Evolutionary conservation across 75 land plant genomes (phyloP), one percentile per base, ranked within the genome.

Genomic region (Pinus taeda): DNA sequence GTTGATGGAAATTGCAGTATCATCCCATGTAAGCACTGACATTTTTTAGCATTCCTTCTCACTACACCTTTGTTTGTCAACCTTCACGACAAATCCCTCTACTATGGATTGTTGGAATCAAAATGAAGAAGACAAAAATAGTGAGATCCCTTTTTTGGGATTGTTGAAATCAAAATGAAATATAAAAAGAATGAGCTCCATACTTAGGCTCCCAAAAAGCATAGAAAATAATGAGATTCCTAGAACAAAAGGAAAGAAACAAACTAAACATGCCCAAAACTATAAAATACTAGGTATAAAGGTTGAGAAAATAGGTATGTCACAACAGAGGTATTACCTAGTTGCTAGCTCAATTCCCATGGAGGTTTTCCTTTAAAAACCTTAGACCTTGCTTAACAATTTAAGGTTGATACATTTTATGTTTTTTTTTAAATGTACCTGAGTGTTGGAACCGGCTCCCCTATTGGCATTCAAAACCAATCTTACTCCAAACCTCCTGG

Each of bases 401-500:
- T 37, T 37, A 4, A 37, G 39, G 39, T 37, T 37, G 1, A 1
- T 4, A 37, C 39, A 37, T 36, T n/a, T n/a, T 37, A 3, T 37
- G 3, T 37, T 1, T 37, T 37, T 4, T 37, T 6, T 67, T 67
- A 39, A 67, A 37, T 42, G 3, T 37, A 67, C 49, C 71, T 67
- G n/a, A 67, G 45, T 6, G 71, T 42, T 67, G 71, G 71, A 67
- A 37, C 45, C 37, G 17, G n/a, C 36, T 63, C 30, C 33, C 15
- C 30, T 63, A 37, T 63, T 29, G 3, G 84, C 84, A 70, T 89
- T 87, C 0, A 81, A 83, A 26, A 85, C 77, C 33, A 92, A 74
- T 55, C 84, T 85, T 13, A 87, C 88, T 49, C 82, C 74, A 80
- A 82, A 88, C 53, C 86, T 85, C 76, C 88, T 90, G 83, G 42